A percentile compares a stretch with the other conserved stretches of the same genome.
Conservation (phyloP, 1,284 basidiomycete genomes). For the Takashimella tepidaria region DNA sequence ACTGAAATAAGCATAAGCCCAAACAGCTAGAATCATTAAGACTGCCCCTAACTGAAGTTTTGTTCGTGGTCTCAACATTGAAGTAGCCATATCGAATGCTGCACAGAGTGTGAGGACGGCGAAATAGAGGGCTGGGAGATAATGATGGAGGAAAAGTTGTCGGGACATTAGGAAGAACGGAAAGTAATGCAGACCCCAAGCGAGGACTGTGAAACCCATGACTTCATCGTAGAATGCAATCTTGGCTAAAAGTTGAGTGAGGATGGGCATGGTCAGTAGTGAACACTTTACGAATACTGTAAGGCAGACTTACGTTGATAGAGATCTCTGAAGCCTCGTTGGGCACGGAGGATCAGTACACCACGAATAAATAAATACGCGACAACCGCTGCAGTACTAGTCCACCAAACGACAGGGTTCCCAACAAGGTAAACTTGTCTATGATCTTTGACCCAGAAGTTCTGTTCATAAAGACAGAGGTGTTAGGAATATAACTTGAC, state of each 20-base stretch:
- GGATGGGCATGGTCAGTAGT: constrained; percentile 1
- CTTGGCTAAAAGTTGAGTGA: constrained; percentile 55
- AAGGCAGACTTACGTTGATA: constrained; percentile 84
- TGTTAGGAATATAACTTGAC: no score
- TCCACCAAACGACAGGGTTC: constrained; percentile 90
- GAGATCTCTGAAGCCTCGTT: constrained; percentile 87
- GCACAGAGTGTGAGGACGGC: constrained; percentile 73
- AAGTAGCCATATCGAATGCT: constrained; percentile 81
- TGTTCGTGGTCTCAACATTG: constrained; percentile 66
- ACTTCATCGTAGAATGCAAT: constrained; percentile 87
- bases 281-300: constrained; percentile 21
- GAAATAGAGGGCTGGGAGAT: constrained; percentile 93
- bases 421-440: constrained; percentile 92
- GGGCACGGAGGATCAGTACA: constrained; percentile 76
- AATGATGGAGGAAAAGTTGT: constrained; percentile 95
- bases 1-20: constrained; percentile 73
- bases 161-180: constrained; percentile 96
- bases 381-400: constrained; percentile 65
- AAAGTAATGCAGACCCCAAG: constrained; percentile 90
- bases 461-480: constrained; percentile 58
- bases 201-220: constrained; percentile 85
- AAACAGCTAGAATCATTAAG: constrained; percentile 66
- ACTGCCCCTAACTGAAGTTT: constrained; percentile 74
- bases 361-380: constrained; percentile 66
- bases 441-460: constrained; percentile 98